Conservation (phyloP, 139 green algal species). For the Coccomyxa sp. region DNA sequence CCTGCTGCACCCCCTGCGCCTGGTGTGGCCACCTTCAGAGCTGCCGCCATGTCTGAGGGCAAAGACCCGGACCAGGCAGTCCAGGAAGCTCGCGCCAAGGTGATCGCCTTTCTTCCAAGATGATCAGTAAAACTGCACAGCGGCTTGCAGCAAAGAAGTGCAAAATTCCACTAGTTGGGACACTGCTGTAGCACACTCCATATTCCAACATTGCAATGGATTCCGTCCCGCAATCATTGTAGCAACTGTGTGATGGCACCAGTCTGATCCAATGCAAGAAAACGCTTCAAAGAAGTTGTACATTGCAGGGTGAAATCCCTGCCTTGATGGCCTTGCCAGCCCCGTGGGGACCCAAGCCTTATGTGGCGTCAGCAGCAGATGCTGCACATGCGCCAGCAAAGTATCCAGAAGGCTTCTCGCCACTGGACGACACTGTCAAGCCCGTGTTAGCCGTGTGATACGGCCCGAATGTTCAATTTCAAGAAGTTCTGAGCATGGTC, state of each 20-base stretch:
- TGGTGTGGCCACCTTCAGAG: conserved; percentile 24
- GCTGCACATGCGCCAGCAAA: conserved; percentile 19
- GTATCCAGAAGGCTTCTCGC: conserved; percentile 19
- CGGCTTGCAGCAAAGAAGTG: not conserved
- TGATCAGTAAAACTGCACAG: not conserved
- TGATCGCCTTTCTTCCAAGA: not conserved
- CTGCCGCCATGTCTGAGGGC: conserved; percentile 37
- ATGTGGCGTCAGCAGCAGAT: not conserved
- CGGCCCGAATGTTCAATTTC: too few species aligned
- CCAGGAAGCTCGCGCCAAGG: conserved; percentile 33
- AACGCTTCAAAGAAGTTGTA: not conserved
- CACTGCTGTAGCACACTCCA: not conserved
- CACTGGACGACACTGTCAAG: not conserved
- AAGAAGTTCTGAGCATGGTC: too few species aligned
- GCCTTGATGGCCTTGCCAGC: conserved; percentile 36
- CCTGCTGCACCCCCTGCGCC: conserved; percentile 29
- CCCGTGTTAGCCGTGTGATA: too few species aligned
- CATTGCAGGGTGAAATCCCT: conserved; percentile 35
- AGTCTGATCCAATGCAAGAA: not conserved
- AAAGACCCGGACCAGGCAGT: conserved; percentile 51
- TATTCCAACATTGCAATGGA: not conserved
- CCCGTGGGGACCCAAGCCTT: conserved; percentile 42
- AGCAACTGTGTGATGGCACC: not conserved
- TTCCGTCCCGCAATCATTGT: not conserved
- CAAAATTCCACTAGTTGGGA: not conserved